phyloP scores from a whole-genome alignment of 2,329 filamentous ascomycete species.

The Karstenula rhodostoma region DNA sequence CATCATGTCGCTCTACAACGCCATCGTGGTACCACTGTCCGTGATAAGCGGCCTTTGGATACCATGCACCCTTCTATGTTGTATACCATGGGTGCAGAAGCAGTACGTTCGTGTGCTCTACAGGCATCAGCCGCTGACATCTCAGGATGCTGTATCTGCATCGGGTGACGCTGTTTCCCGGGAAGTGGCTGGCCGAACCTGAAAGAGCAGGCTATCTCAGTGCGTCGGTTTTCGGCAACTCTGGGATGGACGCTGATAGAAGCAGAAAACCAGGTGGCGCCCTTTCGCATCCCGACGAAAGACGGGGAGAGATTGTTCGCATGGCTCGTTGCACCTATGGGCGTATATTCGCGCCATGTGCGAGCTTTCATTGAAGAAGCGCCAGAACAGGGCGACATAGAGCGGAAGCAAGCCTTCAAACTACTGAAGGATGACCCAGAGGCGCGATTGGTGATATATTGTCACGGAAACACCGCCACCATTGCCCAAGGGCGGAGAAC shows the following conservation, averaged over 20 bases:
- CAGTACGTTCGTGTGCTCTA: constrained; percentile 28
- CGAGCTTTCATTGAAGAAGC: constrained; percentile 65
- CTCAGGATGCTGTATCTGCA: constrained; percentile 48
- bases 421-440: constrained; percentile 61
- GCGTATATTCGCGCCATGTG: constrained; percentile 76
- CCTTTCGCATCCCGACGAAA: constrained; percentile 77
- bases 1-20: constrained; percentile 32
- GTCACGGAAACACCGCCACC: constrained; percentile 72
- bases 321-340: constrained; percentile 89
- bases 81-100: constrained; percentile 48
- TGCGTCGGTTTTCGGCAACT: constrained; percentile 22
- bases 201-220: constrained; percentile 49
- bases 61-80: constrained; percentile 43
- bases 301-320: constrained; percentile 82
- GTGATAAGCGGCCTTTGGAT: constrained; percentile 46
- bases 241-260: constrained; percentile 25
- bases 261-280: constrained; percentile 82
- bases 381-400: constrained; percentile 53
- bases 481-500: constrained; percentile 81
- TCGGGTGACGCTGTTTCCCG: constrained; percentile 45
- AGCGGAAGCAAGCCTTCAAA: constrained; percentile 57
- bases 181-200: constrained; percentile 46
- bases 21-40: constrained; percentile 33
- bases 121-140: constrained; percentile 16
- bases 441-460: constrained; percentile 64